Evolutionary conservation across 2,329 filamentous ascomycete genomes (phyloP), one percentile per base, ranked within the genome.

Genomic region (Pseudogymnoascus sp.): DNA sequence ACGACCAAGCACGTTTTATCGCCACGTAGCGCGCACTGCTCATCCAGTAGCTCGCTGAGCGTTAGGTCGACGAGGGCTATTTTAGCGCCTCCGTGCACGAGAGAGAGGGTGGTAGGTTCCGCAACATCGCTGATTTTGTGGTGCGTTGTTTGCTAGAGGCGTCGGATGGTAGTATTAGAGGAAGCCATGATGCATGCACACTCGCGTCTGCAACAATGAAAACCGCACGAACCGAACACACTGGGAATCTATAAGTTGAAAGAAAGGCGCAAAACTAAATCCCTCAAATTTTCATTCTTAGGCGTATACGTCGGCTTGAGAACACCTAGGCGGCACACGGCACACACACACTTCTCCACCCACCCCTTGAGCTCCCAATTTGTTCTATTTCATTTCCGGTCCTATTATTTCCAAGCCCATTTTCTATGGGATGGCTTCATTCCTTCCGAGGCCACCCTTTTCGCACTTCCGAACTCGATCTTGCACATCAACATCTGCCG

Each of bases 31-130:
- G 84, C 79, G 49, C 83, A 86, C 75, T 93, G 89, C 12, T 90
- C 79, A 64, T 88, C 86, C 40, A 93, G 80, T 0, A 93, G 80
- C 71, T 90, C 87, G 5, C 87, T 87, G 6, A 93, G 80, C 0
- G 88, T 91, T 59, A 91, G 76, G 64, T 91, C 84, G 59, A 90
- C 79, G 40, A 93, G 80, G 1, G 86, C 86, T 63, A 88, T 87
- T 66, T 90, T 82, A 45, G 84, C 80, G 1, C 87, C 85, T 0
- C 89, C 89, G 61, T 88, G 80, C 31, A 93, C 81, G 21, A 91
- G 75, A 0, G 89, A 68, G 7, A 64, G 60, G 2, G 59, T 28
- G 14, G 37, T 38, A 14, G 31, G 23, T 7, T 25, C 28, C 8
- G 14, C 40, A 28, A 12, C 11, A 12, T 14, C n/a, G 23, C 16